Percentiles rank a stretch among this genome's conserved stretches.
Evolutionary conservation across 179 eudicot genomes (phyloP).

Genomic region (Actinidia chinensis): DNA sequence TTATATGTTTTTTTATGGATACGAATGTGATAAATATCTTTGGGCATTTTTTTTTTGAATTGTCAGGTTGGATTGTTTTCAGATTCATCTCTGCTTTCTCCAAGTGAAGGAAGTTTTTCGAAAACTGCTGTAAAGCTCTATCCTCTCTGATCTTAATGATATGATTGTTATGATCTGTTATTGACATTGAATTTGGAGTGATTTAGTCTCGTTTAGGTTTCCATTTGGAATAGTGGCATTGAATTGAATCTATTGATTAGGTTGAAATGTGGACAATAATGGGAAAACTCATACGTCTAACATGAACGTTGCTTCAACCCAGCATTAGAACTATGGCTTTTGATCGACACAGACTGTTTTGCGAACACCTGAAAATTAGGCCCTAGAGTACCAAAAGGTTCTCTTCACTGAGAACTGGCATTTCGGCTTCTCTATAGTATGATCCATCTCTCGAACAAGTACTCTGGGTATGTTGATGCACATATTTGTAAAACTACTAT

Average conservation of each 20-base stretch:
- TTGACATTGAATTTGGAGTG: neutral
- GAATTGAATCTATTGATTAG: constrained; percentile 38
- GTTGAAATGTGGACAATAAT: constrained; percentile 26
- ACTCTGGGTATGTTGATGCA: constrained; percentile 39
- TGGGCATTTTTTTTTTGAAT: neutral
- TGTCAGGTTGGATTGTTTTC: constrained; percentile 30
- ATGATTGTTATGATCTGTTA: neutral
- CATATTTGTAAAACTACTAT: no score
- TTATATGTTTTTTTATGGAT: neutral
- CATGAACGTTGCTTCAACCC: neutral
- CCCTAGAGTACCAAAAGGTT: constrained; percentile 27
- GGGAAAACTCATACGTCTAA: constrained; percentile 18
- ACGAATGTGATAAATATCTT: neutral
- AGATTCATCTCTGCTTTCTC: constrained; percentile 28
- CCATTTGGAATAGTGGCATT: neutral
- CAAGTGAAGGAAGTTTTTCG: constrained; percentile 35
- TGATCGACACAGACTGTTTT: constrained; percentile 10
- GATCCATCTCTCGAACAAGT: constrained; percentile 57
- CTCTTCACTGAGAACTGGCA: constrained; percentile 50
- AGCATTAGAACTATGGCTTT: constrained; percentile 11
- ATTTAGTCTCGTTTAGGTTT: neutral
- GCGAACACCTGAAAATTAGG: neutral
- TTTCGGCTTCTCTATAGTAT: constrained; percentile 25
- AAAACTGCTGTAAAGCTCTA: constrained; percentile 24
- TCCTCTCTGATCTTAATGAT: neutral